Evolutionary conservation across 1,139 yeast species (phyloP), one percentile per base, ranked within the genome.

Genomic region (Spathaspora sp.): DNA sequence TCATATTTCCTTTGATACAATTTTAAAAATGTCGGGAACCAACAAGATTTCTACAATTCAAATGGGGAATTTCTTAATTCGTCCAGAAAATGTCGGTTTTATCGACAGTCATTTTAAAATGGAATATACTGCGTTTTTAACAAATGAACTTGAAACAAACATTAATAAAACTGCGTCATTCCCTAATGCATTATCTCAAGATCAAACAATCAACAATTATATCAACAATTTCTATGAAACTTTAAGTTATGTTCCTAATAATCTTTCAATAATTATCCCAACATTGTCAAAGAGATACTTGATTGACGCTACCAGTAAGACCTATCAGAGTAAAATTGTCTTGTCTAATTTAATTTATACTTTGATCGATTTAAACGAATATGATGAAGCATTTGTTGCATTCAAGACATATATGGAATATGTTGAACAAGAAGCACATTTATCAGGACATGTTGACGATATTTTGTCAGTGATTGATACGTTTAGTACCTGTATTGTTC

Each of bases 381-480:
- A 60, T 47, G 79, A 74, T 50, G 79, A 74, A 52, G 79, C 79
- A 0, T 61, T 68, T 46, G 75, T 74, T 5, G 78, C 74, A 0
- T 68, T 74, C 47, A 67, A 65, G 27, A 72, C 78, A 0, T 72
- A 65, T 47, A 55, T 63, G 5, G 56, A 56, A 31, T 74, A 74
- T 51, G 48, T 68, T 13, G 65, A 66, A 20, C 70, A 65, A 40
- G 74, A 70, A 23, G 62, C 66, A 49, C 64, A 64, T 39, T 73
- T 70, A 37, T 59, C 60, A 15, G 76, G 77, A 1, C 43, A 54
- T 15, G 58, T 70, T 31, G 59, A 60, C 17, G 74, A 74, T 48
- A 56, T 74, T 13, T 57, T 74, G 38, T 55, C 67, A 7, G 61
- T 72, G n/a, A 61, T 74, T 37, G 74, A 70, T 41, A 56, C 69